Percentiles rank a stretch among this genome's conserved stretches.
phyloP scores from a whole-genome alignment of 2,329 filamentous ascomycete species.

The Neonectria punicea region DNA sequence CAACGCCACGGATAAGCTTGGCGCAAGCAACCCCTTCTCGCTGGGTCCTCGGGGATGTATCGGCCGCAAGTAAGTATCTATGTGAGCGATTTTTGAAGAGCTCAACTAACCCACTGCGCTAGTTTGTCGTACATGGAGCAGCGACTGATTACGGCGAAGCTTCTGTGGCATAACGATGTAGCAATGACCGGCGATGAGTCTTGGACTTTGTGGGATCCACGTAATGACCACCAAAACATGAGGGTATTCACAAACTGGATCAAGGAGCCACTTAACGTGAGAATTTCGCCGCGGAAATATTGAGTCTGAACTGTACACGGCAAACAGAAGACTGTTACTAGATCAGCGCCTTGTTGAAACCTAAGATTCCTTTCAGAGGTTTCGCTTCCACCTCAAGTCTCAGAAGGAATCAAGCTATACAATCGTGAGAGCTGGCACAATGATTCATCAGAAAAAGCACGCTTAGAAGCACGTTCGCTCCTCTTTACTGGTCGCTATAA shows the following conservation, averaged over 20 bases:
- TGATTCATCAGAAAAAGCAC: not conserved
- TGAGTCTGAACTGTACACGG: not conserved
- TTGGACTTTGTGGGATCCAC: constrained; percentile 42
- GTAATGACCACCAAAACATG: constrained; percentile 33
- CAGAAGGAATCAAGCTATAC: too few species aligned
- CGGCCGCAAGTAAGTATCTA: constrained; percentile 42
- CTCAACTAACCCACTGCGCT: constrained; percentile 23
- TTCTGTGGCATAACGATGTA: constrained; percentile 62
- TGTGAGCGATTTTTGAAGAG: not conserved
- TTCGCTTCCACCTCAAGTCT: not conserved
- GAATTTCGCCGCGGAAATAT: constrained; percentile 14
- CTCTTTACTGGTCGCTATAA: not conserved
- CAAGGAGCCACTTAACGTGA: constrained; percentile 39
- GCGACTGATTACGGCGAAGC: constrained; percentile 57
- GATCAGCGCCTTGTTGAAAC: too few species aligned
- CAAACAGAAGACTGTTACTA: too few species aligned
- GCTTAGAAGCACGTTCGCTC: not conserved
- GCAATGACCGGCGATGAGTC: constrained; percentile 25
- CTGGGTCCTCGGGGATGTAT: constrained; percentile 61
- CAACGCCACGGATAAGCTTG: constrained; percentile 54
- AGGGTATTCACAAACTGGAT: constrained; percentile 45
- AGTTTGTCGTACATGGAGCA: constrained; percentile 64
- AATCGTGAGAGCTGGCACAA: not conserved
- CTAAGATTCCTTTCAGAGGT: not conserved
- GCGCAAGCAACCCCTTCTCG: constrained; percentile 59